These are phyloP conservation scores for Cryptococcus sp. DNA, from an alignment of 1,284 basidiomycete species.

Conservation along the genomic window DNA sequence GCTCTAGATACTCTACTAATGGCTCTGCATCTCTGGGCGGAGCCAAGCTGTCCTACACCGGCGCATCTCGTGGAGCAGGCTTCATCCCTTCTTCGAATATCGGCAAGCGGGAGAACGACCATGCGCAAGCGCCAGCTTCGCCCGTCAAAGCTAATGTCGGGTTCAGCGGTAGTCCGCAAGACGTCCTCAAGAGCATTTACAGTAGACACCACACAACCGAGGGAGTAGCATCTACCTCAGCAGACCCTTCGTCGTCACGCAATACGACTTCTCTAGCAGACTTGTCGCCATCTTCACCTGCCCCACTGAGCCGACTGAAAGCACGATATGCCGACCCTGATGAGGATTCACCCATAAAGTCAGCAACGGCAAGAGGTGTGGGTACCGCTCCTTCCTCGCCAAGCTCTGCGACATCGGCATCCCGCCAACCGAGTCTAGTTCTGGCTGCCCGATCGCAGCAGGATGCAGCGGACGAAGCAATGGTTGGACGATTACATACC, in stretches of 20 bases:
- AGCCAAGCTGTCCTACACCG: background rate
- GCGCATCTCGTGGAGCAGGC: background rate
- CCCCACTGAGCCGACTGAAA: conserved; percentile 16
- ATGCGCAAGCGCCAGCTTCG: background rate
- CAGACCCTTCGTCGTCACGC: conserved; percentile 22
- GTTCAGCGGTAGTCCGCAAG: conserved; percentile 21
- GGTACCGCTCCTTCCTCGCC: conserved; percentile 7
- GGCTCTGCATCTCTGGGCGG: conserved; percentile 3
- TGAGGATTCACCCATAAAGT: conserved; percentile 13
- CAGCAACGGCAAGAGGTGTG: background rate
- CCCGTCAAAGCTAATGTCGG: background rate
- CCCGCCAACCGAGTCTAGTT: conserved; percentile 18
- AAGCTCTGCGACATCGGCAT: conserved; percentile 10
- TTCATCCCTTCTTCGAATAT: conserved; percentile 10
- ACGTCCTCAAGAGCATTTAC: conserved; percentile 18
- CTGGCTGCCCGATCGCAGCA: conserved; percentile 17
- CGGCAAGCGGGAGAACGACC: conserved; percentile 1
- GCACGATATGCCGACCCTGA: conserved; percentile 17
- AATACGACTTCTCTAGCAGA: conserved; percentile 4
- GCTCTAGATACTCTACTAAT: conserved; percentile 11
- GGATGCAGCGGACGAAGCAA: conserved; percentile 15
- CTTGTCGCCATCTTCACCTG: conserved; percentile 16
- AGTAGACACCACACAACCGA: conserved; percentile 7
- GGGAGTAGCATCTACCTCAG: conserved; percentile 11
- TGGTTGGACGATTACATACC: conserved; percentile 15